Evolutionary conservation across 2,329 filamentous ascomycete species (phyloP), one percentile per base, ranked within the genome.

Genomic region (Colletotrichum cordylinicola): DNA sequence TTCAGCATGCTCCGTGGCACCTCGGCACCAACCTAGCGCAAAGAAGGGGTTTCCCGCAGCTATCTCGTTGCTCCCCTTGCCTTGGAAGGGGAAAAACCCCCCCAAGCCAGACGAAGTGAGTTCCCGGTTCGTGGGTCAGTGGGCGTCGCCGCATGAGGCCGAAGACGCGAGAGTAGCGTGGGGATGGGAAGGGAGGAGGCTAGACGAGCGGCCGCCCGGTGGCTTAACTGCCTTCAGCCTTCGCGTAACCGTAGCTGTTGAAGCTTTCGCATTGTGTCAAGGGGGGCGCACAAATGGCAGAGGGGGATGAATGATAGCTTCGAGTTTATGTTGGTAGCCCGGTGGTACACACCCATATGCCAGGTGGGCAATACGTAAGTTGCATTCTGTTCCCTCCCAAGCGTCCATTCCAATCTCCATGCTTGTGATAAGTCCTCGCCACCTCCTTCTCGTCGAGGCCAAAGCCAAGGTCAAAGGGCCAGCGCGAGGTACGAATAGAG

Each of bases 191-290:
- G 10, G 39, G 39, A 21, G 21, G 18, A 48, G 27, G 35, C 67
- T 61, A 70, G 67, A 31, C 35, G 58, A 55, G 73, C 56, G 73
- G 73, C 73, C 73, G 70, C 64, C 73, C 35, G 64, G 70, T 73
- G 70, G 70, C 73, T 75, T 39, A 33, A 72, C 58, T 68, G 70
- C 43, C 64, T 69, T 68, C 48, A 75, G 70, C 70, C 73, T 73
- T 60, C 60, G 58, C 27, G 48, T 31, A 65, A 64, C 43, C 56
- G n/a, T 58, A 37, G 55, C 10, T 61, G 39, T 62, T 24, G 24
- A 48, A 21, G 18, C 39, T 65, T 21, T 68, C 35, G 29, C 16
- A 24, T 16, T 18, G 21, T 33, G 60, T 31, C 39, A 67, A 39
- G 24, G 66, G 31, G 61, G 68, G 62, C 58, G 72, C 35, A 74